Base-by-base conservation (phyloP, 2,329 filamentous ascomycete species). In the Xylaria polymorpha region DNA sequence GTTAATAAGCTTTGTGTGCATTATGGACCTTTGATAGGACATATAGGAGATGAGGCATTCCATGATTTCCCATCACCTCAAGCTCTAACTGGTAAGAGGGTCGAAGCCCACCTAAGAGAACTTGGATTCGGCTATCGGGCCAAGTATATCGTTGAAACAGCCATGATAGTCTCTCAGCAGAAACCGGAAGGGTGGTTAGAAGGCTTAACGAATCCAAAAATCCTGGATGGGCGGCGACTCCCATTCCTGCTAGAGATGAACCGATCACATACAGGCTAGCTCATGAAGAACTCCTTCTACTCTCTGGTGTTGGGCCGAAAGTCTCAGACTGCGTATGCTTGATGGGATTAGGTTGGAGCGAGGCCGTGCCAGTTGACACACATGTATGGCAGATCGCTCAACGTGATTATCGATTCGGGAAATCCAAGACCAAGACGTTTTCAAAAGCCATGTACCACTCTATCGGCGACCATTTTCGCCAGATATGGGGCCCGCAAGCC, bases 311-410 rank as follows among this genome's bases (percentile, higher is more conserved):
- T 6, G 96, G 96, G 0, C 96, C 97, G 0, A 99, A 99, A 80
- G 96, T 99, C 0, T 92, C 96, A 6, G 97, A 99, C 79, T 99
- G 97, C 77, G 94, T 98, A 8, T 97, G 93, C 77, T 83, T 99
- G 22, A 98, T 99, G 92, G 97, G 97, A 0, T 83, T 99, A 15
- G 95, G 94, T 35, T 99, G 97, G 95, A 92, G 92, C 39, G 95
- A 98, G 81, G 91, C 94, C 2, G 94, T 99, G 1, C 96, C 96
- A 0, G 93, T 99, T 39, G 96, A 99, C 80, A 99, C 97, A 1
- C 97, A 99, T 81, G 94, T 99, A 14, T 98, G 94, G 95, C 94
- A 98, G 83, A 98, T 99, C 77, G 97, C 96, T 0, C 93, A 97
- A 79, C 87, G 96, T 62, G 96, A 99, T 80, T 99, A 99, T 82